Evolutionary conservation across 73 alveolate species (phyloP).

Genomic region (Diophrys sp.): DNA sequence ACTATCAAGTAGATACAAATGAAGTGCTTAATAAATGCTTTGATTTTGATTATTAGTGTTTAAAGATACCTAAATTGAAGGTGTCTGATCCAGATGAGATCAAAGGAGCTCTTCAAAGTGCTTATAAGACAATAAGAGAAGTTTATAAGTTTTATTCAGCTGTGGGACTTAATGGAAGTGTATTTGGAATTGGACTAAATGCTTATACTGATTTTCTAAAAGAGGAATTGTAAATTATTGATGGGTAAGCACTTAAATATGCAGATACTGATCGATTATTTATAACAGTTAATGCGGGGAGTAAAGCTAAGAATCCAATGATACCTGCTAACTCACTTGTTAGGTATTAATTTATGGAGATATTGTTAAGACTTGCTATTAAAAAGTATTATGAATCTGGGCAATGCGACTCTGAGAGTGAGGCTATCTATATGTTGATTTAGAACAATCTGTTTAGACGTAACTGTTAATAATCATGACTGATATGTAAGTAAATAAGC

Average conservation of each 20-base stretch:
- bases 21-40: slow-evolving; percentile 24
- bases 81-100: slow-evolving; percentile 19
- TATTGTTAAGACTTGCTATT: slow-evolving; percentile 37
- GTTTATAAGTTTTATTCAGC: slow-evolving; percentile 26
- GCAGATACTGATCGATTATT: slow-evolving; percentile 44
- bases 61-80: slow-evolving; percentile 36
- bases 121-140: slow-evolving; percentile 25
- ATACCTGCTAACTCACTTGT: slow-evolving; percentile 67
- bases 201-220: slow-evolving; percentile 35
- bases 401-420: slow-evolving; percentile 6
- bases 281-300: slow-evolving; percentile 41
- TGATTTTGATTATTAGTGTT: slow-evolving; percentile 39
- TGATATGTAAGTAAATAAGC: neutral
- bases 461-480: neutral
- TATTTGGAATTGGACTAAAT: slow-evolving; percentile 27
- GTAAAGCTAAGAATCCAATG: slow-evolving; percentile 22
- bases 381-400: slow-evolving; percentile 44
- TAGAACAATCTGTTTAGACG: slow-evolving; percentile 8
- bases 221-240: slow-evolving; percentile 10
- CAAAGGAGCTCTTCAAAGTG: slow-evolving; percentile 11
- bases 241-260: slow-evolving; percentile 28
- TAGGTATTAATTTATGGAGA: slow-evolving; percentile 47
- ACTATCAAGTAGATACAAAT: slow-evolving; percentile 26
- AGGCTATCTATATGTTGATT: slow-evolving; percentile 24
- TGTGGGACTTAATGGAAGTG: slow-evolving; percentile 16